Evolutionary conservation across 768 basidiomycete species (phyloP), one percentile per base, ranked within the genome.

Genomic region (Podaxis carcinomalis): DNA sequence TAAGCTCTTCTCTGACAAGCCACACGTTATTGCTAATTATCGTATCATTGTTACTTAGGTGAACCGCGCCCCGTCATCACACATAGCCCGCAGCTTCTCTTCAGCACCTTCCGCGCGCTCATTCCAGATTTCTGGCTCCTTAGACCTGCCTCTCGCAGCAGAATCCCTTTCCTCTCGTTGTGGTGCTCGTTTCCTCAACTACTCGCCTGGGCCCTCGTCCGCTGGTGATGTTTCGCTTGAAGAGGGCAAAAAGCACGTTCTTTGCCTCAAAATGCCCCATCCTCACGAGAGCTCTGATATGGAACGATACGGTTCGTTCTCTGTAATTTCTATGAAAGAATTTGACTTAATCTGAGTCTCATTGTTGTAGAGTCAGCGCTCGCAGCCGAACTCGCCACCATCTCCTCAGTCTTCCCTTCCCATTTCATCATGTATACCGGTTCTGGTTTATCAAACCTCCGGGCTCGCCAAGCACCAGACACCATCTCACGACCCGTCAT

Each of bases 381-480:
- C 37, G 75, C 79, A 13, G 68, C 69, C 42, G 80, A 83, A 49
- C 80, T 92, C 25, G 75, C 77, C 7, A 67, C 69, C 52, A 70
- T 89, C 35, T 76, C 80, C 9, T 68, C 75, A 5, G 65, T 74
- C 5, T 83, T 85, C 73, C 79, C 85, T 7, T 82, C 82, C 54
- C 81, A 90, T 69, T 79, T 93, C 62, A 78, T 91, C 65, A 74
- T 93, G 55, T 86, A 87, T 64, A 74, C 85, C 23, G 89, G 88
- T 51, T 81, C 84, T 13, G 72, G 75, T 5, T 67, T 78, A 46
- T 65, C 73, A 25, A 36, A 56, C 3, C 65, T 65, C 16, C 52
- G 47, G 35, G 13, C 65, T 77, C 64, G 67, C 70, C 56, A 79
- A 77, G 56, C 83, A 82, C 59, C 78, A 40, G 28, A 32, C 47